Evolutionary conservation across 345 rosid species (phyloP).

Genomic region (Capsella bursapastoris): DNA sequence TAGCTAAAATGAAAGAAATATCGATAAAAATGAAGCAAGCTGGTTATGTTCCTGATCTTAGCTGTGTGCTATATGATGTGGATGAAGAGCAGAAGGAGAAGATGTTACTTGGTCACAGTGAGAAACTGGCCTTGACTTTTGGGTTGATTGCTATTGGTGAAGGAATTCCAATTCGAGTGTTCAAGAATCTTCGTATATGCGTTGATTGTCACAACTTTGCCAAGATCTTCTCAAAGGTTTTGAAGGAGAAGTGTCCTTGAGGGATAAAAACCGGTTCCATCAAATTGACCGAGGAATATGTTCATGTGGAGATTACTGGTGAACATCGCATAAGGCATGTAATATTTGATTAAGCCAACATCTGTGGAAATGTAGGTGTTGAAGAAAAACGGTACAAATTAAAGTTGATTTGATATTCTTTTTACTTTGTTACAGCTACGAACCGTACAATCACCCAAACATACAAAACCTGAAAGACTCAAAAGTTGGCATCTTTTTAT

Average conservation of each 20-base stretch:
- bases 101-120: conserved; percentile 80
- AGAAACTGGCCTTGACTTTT: conserved; percentile 84
- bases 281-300: conserved; percentile 64
- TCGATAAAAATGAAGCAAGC: conserved; percentile 67
- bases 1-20: conserved; percentile 58
- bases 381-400: conserved; percentile 22
- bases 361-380: conserved; percentile 33
- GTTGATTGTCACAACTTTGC: conserved; percentile 94
- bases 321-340: conserved; percentile 32
- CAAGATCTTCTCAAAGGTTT: conserved; percentile 65
- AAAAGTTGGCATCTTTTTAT: conserved; percentile 35
- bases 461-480: conserved; percentile 44
- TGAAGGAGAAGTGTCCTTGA: conserved; percentile 59
- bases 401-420: conserved; percentile 32
- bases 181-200: conserved; percentile 83
- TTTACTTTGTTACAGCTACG: conserved; percentile 44
- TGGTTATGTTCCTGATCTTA: conserved; percentile 79
- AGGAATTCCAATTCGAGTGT: conserved; percentile 61
- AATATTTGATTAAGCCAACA: conserved; percentile 32
- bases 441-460: conserved; percentile 37
- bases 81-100: conserved; percentile 96
- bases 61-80: conserved; percentile 80
- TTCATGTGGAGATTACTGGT: conserved; percentile 84
- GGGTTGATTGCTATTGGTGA: conserved; percentile 62
- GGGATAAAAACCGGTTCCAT: conserved; percentile 86